Base-by-base conservation (phyloP, 257 asterid species). In the Linaria vulgaris region DNA sequence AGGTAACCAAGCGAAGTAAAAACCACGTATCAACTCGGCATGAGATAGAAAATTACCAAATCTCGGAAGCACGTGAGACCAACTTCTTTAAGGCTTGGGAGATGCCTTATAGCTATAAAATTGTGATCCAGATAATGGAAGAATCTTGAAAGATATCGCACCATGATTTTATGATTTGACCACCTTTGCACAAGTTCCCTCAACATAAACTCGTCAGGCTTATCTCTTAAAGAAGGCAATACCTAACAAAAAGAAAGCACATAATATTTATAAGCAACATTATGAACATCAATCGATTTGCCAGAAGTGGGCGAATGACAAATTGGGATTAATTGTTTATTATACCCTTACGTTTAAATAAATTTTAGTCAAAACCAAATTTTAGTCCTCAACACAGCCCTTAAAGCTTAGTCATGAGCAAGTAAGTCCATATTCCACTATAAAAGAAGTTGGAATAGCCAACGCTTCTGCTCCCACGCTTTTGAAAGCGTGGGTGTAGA, bases 111-210 rank as follows among this genome's bases (percentile, higher is more conserved):
- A 67, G 95, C 90, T 63, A 87, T 84, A 77, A 91, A 92, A 78
- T 89, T 88, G 22, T 97, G 91, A 73, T 92, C 98, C 45, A 92
- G 91, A 72, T 92, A 92, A 69, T 71, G 79, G 69, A 92, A 92
- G 80, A 92, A 92, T 44, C 97, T 78, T 4, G 98, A 92, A 45
- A 92, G 83, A 97, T 97, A 92, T 86, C n/a, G n/a, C n/a, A n/a
- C n/a, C n/a, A n/a, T n/a, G n/a, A n/a, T n/a, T n/a, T n/a, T n/a
- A n/a, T n/a, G n/a, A n/a, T n/a, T n/a, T n/a, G n/a, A n/a, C n/a
- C n/a, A n/a, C n/a, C n/a, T n/a, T n/a, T n/a, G n/a, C n/a, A n/a
- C n/a, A n/a, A n/a, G n/a, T n/a, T n/a, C n/a, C n/a, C n/a, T n/a
- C n/a, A n/a, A n/a, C n/a, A n/a, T n/a, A n/a, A n/a, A n/a, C n/a